Conservation (phyloP, 139 green algal species). For the Pseudopediastrum boryanum region DNA sequence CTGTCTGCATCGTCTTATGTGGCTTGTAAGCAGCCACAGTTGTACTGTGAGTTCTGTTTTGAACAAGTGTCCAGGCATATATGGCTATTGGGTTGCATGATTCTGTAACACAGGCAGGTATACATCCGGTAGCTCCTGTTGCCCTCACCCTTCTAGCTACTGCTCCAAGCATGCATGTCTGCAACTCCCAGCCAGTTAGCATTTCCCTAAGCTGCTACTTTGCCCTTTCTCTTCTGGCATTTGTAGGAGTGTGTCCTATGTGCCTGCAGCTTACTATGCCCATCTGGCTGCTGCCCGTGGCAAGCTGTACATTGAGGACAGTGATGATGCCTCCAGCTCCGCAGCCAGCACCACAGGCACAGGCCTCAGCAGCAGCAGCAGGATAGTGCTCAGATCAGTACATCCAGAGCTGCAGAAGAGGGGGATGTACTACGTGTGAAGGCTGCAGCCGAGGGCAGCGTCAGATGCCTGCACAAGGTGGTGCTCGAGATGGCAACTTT, state of each 20-base stretch:
- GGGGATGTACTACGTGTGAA: not conserved
- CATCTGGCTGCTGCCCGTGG: constrained; percentile 61
- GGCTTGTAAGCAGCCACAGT: not conserved
- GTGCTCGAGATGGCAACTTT: not conserved
- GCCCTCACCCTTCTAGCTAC: no score
- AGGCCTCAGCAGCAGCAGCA: constrained; percentile 14
- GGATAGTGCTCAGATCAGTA: not conserved
- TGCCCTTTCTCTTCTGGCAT: no score
- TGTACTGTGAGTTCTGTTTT: not conserved
- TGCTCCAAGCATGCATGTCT: constrained; percentile 17
- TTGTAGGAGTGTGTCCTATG: constrained; percentile 48
- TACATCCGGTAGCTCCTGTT: no score
- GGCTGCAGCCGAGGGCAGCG: not conserved
- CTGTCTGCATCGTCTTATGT: no score
- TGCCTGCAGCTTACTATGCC: constrained; percentile 61
- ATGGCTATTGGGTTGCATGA: no score
- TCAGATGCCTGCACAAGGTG: not conserved
- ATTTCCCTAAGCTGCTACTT: no score
- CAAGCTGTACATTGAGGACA: constrained; percentile 41
- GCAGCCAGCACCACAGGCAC: no score
- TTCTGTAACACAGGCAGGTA: no score
- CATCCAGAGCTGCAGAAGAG: not conserved
- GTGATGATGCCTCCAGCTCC: no score
- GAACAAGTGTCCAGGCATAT: not conserved
- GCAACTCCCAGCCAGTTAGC: no score